A percentile compares a stretch with the other conserved stretches of the same genome.
These are phyloP conservation scores for Zanthoxylum bungeanum DNA, from an alignment of 345 rosid species.

Conservation along the genomic window DNA sequence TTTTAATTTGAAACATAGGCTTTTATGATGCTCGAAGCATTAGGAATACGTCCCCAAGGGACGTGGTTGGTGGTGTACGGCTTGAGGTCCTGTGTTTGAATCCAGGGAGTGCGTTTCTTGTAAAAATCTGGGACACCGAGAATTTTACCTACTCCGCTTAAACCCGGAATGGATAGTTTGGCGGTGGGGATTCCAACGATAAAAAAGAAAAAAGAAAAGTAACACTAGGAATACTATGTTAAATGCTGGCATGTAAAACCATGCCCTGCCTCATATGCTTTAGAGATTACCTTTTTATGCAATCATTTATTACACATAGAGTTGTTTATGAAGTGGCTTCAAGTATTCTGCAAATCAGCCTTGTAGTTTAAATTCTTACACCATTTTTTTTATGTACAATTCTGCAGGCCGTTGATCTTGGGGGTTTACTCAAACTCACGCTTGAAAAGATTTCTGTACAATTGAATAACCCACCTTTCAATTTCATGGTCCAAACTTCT, in stretches of 20 bases:
- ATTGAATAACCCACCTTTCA: slow-evolving; percentile 69
- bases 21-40: background rate
- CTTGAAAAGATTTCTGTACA: slow-evolving; percentile 59
- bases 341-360: background rate
- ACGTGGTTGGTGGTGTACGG: too few species aligned
- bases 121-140: too few species aligned
- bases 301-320: too few species aligned
- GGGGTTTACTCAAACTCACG: slow-evolving; percentile 64
- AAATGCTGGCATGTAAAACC: background rate
- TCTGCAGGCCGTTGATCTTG: slow-evolving; percentile 73
- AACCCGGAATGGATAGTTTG: too few species aligned
- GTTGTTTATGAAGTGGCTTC: background rate
- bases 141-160: too few species aligned
- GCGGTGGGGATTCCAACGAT: too few species aligned
- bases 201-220: too few species aligned
- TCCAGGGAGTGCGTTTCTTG: too few species aligned
- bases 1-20: background rate
- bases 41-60: too few species aligned
- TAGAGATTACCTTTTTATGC: background rate
- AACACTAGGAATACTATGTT: background rate
- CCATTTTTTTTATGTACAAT: background rate
- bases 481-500: slow-evolving; percentile 86
- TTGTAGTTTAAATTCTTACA: background rate
- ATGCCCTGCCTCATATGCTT: background rate
- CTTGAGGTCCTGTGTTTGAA: too few species aligned